Base-by-base conservation (phyloP, 306 rosid species). In the Corylus heterophylla region DNA sequence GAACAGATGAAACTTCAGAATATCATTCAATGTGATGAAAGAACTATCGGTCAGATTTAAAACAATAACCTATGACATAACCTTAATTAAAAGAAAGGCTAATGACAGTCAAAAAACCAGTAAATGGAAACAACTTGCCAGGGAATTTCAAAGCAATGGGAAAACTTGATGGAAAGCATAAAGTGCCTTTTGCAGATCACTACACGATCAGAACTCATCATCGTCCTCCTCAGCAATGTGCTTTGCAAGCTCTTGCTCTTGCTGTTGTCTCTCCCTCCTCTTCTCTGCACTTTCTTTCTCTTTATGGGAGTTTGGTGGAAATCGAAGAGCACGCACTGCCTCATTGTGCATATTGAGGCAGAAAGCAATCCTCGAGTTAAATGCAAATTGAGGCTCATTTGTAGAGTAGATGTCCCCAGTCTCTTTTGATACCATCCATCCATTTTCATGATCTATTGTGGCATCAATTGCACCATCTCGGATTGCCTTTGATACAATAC, bases 391-490 rank as follows among this genome's bases (percentile, higher is more conserved):
- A 69, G 98, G 98, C 80, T 95, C 98, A 37, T 91, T 95, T 10
- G 98, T 95, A 73, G 91, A 86, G 91, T 95, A 95, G 80, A 95
- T 91, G 78, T 95, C 98, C 54, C 98, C 98, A n/a, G 98, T 95
- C 85, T 95, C 98, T 87, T 92, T 95, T 3, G 98, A 95, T 48
- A 92, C 98, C 98, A 95, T 93, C 91, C 92, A 92, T 63, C 96
- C 96, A 62, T 88, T 90, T 45, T 90, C 77, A 79, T 95, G 98
- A 80, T 95, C 98, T 75, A 95, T 77, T 29, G 89, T 88, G 75
- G 91, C 91, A 86, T 88, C 91, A 74, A 88, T 88, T 66, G 91
- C 91, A 18, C 97, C 98, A 80, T 95, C 98, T 22, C 98, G 88
- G 78, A 92, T 95, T 47, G 98, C 98, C 96, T 95, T 95, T 59